Base-by-base conservation (phyloP, 1,139 yeast species). In the Zygoascus hellenicus region DNA sequence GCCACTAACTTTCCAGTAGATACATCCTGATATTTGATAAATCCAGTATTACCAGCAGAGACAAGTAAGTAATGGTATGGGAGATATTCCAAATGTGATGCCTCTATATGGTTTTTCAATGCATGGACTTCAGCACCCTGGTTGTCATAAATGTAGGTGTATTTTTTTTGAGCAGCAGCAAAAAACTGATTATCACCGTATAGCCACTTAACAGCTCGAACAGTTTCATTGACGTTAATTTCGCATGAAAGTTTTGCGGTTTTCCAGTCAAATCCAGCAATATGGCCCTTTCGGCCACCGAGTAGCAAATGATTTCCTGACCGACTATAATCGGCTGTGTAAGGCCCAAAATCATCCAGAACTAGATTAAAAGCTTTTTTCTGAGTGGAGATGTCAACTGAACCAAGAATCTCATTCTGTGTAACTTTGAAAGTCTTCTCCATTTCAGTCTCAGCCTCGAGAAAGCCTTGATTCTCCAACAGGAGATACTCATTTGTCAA, bases 121-220 rank as follows among this genome's bases (percentile, higher is more conserved):
- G 95, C 79, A 66, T 94, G 99, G 52, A 94, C 71, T 72, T 94
- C 99, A 43, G 83, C 76, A 26, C 99, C 99, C 53, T 81, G 80
- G 56, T 83, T 82, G 65, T 92, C 97, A 64, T 94, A 94, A 38
- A 94, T 86, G 63, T 83, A 94, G 1, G 95, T 86, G 65, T 92
- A 87, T 65, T 89, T 90, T 68, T 89, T 90, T 68, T 94, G 99
- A 1, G 99, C 98, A 13, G 83, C 96, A 0, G 98, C 99, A 69
- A 87, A 90, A 65, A 76, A 89, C 66, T 90, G 96, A 47, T 57
- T 55, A 61, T 89, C 95, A 61, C 84, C 88, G 60, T 92, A 97
- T 54, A 94, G 72, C 69, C 83, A 89, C 59, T 89, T 85, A 36
- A 90, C 96, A 1, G 90, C 95, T 60, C 87, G 78, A 9, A 89